Percentiles rank a stretch among this genome's conserved stretches.
Evolutionary conservation across 768 basidiomycete genomes (phyloP).

Genomic region (Agaricus subrufescens): DNA sequence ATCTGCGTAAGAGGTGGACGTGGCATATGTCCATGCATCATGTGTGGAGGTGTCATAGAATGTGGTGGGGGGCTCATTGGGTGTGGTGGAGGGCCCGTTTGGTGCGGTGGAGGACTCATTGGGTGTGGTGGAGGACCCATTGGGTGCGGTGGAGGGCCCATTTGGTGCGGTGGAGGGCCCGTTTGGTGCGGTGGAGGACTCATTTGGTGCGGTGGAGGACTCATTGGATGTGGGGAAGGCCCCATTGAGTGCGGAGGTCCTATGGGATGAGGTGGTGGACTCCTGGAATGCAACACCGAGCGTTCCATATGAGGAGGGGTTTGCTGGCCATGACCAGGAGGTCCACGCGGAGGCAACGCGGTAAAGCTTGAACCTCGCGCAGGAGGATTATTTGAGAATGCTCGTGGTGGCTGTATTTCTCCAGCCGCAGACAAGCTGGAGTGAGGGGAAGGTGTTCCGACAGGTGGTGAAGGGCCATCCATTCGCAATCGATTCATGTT

Average conservation of each 20-base stretch:
- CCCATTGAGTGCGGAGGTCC: not conserved
- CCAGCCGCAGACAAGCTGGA: constrained; percentile 10
- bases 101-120: constrained; percentile 1
- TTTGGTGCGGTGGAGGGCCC: not conserved
- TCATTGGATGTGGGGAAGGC: not conserved
- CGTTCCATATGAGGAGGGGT: not conserved
- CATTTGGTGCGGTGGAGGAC: not conserved
- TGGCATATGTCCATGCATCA: not conserved
- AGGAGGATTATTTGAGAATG: constrained; percentile 27
- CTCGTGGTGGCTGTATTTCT: constrained; percentile 23
- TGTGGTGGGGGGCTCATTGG: not conserved
- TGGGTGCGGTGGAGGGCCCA: not conserved
- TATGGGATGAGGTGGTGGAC: not conserved
- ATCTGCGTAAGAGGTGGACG: no score
- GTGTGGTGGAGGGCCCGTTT: not conserved
- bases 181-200: not conserved
- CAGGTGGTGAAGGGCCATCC: constrained; percentile 6
- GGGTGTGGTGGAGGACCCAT: not conserved
- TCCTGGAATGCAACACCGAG: not conserved
- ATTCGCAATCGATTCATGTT: constrained; percentile 9
- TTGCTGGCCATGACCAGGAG: constrained; percentile 4
- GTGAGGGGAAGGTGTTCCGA: constrained; percentile 1
- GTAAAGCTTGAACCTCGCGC: constrained; percentile 31
- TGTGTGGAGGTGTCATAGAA: not conserved
- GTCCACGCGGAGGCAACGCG: constrained; percentile 19